Evolutionary conservation across 805 yeast genomes (phyloP).

Genomic region (Sugiyamaella marilandica): DNA sequence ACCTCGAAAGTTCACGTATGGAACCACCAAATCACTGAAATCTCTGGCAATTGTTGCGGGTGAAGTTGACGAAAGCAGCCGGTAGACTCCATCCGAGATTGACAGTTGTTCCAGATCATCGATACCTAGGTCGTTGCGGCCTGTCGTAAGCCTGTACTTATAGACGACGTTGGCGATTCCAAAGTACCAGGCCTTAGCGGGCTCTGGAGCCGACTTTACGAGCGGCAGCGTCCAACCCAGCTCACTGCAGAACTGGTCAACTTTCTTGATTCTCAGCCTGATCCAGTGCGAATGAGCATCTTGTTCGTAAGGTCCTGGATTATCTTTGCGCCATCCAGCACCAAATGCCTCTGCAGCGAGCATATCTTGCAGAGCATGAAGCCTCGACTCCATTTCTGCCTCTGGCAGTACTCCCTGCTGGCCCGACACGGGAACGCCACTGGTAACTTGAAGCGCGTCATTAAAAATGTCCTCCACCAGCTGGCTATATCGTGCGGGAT

Average conservation of each 20-base stretch:
- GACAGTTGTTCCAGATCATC: slow-evolving; percentile 21
- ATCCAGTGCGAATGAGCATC: slow-evolving; percentile 23
- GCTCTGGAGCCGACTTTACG: slow-evolving; percentile 16
- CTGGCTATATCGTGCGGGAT: slow-evolving; percentile 19
- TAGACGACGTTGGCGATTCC: slow-evolving; percentile 29
- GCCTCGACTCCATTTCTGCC: slow-evolving; percentile 16
- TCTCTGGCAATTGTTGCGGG: slow-evolving; percentile 21
- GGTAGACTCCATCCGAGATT: slow-evolving; percentile 15
- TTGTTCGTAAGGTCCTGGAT: not conserved
- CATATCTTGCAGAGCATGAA: slow-evolving; percentile 9
- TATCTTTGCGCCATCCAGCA: slow-evolving; percentile 23
- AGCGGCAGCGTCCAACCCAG: slow-evolving; percentile 13
- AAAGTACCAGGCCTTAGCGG: slow-evolving; percentile 25
- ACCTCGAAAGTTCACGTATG: slow-evolving; percentile 25
- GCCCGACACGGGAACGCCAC: not conserved
- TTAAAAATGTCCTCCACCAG: slow-evolving; percentile 12
- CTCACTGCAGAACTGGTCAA: slow-evolving; percentile 25
- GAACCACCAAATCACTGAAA: slow-evolving; percentile 26
- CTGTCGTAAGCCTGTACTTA: slow-evolving; percentile 17
- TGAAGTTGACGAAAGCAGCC: slow-evolving; percentile 18
- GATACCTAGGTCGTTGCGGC: not conserved
- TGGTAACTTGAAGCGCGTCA: not conserved
- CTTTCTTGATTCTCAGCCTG: slow-evolving; percentile 25
- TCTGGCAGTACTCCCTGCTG: slow-evolving; percentile 6
- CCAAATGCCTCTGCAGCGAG: slow-evolving; percentile 13